These are phyloP conservation scores for Pholiota microspora DNA, from an alignment of 768 basidiomycete species.

Conservation along the genomic window DNA sequence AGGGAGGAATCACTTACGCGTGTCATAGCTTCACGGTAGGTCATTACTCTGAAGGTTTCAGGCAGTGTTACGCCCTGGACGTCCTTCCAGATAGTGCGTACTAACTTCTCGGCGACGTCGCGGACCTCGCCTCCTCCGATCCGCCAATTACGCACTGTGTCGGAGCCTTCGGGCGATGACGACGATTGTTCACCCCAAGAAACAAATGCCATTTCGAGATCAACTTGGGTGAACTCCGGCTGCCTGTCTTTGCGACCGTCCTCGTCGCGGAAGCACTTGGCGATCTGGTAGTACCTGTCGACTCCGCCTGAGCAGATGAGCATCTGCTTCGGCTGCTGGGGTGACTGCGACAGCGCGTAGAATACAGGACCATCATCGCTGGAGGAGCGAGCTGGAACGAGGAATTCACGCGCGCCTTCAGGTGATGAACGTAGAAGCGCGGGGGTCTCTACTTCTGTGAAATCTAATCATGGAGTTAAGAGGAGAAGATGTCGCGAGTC, in stretches of 20 bases:
- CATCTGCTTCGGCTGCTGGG: slow-evolving; percentile 94
- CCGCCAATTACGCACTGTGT: slow-evolving; percentile 52
- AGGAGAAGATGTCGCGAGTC: background rate
- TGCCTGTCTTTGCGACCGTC: slow-evolving; percentile 94
- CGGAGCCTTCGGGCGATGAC: slow-evolving; percentile 9
- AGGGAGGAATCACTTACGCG: slow-evolving; percentile 46
- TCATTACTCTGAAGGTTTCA: slow-evolving; percentile 73
- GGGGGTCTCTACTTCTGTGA: slow-evolving; percentile 93
- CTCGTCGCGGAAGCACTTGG: slow-evolving; percentile 94
- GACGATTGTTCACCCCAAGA: slow-evolving; percentile 58
- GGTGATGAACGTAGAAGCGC: slow-evolving; percentile 88
- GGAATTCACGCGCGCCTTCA: slow-evolving; percentile 92
- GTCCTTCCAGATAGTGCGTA: slow-evolving; percentile 74
- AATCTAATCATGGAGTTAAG: slow-evolving; percentile 47
- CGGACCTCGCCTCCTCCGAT: slow-evolving; percentile 88
- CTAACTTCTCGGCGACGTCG: slow-evolving; percentile 70
- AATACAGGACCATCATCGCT: slow-evolving; percentile 42
- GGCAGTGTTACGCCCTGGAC: slow-evolving; percentile 63
- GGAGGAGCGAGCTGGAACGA: slow-evolving; percentile 72
- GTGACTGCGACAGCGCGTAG: slow-evolving; percentile 91
- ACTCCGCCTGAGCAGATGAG: slow-evolving; percentile 86
- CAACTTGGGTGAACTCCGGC: slow-evolving; percentile 96
- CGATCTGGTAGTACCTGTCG: slow-evolving; percentile 92
- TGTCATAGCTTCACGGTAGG: slow-evolving; percentile 88
- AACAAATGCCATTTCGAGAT: slow-evolving; percentile 95